A percentile compares a stretch with the other conserved stretches of the same genome.
phyloP scores from a whole-genome alignment of 2,329 filamentous ascomycete genomes.

The Colletotrichum gigasporum region DNA sequence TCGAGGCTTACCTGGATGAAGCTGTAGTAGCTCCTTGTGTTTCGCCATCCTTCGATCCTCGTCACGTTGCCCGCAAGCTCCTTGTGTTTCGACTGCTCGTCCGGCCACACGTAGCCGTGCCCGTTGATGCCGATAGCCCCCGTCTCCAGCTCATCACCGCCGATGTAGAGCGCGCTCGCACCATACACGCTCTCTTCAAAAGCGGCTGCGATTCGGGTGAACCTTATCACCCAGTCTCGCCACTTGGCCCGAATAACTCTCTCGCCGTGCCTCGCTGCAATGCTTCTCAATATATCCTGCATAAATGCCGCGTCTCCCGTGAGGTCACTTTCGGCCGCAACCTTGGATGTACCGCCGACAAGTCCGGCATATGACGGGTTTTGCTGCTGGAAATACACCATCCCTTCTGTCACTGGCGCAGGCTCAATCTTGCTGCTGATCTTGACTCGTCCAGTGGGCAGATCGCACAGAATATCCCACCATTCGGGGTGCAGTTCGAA shows the following conservation, averaged over 20 bases:
- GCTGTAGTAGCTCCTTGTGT: constrained; percentile 93
- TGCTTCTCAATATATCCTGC: constrained; percentile 83
- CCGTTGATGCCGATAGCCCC: constrained; percentile 71
- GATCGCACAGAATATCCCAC: constrained; percentile 97
- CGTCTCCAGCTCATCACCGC: constrained; percentile 75
- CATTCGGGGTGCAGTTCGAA: constrained; percentile 96
- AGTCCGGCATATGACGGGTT: constrained; percentile 66
- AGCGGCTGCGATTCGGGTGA: constrained; percentile 89
- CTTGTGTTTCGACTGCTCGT: constrained; percentile 80
- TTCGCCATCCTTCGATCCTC: constrained; percentile 95
- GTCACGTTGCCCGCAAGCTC: constrained; percentile 93
- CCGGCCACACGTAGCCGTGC: constrained; percentile 95
- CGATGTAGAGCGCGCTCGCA: constrained; percentile 87
- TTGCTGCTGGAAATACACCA: constrained; percentile 88
- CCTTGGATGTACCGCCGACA: constrained; percentile 52
- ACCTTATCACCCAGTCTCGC: constrained; percentile 93
- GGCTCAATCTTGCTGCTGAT: constrained; percentile 90
- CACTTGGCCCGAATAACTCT: constrained; percentile 91
- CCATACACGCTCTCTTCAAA: constrained; percentile 98
- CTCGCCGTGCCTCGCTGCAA: constrained; percentile 87
- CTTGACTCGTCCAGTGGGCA: constrained; percentile 91
- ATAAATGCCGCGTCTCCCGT: constrained; percentile 93
- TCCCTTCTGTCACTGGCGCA: constrained; percentile 83
- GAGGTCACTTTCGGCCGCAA: constrained; percentile 64
- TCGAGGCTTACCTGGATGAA: constrained; percentile 78